phyloP scores from a whole-genome alignment of 441 rosid genomes.

The Corymbia calophylla region DNA sequence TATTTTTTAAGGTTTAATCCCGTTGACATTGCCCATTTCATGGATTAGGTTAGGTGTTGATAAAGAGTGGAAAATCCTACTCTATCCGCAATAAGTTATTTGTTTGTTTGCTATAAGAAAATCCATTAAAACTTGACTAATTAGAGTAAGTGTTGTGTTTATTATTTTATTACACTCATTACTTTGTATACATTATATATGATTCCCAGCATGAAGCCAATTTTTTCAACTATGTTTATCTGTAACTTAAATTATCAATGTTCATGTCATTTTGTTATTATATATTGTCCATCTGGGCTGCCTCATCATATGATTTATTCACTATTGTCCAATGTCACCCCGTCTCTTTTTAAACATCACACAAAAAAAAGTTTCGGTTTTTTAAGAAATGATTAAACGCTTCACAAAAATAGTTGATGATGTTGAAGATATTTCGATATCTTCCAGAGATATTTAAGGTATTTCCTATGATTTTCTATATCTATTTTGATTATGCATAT shows the following conservation, averaged over 20 bases:
- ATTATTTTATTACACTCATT: background rate
- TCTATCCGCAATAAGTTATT: background rate
- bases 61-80: too few relatives aligned
- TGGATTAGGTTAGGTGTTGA: background rate
- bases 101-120: too few relatives aligned
- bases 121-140: background rate
- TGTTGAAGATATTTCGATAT: too few relatives aligned
- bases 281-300: background rate
- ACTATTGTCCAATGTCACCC: too few relatives aligned
- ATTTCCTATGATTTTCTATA: too few relatives aligned
- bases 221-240: too few relatives aligned
- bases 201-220: background rate
- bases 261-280: background rate
- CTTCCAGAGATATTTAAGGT: too few relatives aligned
- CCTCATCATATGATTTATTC: too few relatives aligned
- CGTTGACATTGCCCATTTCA: background rate
- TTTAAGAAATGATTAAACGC: too few relatives aligned
- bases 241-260: background rate
- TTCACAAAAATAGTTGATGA: background rate
- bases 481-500: too few relatives aligned
- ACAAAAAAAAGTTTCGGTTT: accelerated
- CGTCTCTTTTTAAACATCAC: too few relatives aligned
- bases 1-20: accelerated
- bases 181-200: background rate
- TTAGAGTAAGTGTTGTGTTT: background rate